A percentile compares a stretch with the other conserved stretches of the same genome.
Conservation (phyloP, 352 stramenopile species). For the Pythium coloratum region DNA sequence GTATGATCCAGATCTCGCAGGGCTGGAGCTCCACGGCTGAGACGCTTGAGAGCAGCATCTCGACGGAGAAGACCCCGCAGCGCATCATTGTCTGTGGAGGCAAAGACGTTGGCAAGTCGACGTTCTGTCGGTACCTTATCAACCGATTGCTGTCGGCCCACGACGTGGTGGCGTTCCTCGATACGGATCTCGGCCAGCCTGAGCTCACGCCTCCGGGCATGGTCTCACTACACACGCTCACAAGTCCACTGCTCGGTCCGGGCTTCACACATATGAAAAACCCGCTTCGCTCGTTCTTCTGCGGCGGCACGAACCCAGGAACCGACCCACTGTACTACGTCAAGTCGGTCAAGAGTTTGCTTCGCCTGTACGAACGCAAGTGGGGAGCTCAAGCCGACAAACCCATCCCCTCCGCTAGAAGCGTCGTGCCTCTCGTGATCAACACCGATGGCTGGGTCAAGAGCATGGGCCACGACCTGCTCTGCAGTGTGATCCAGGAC, state of each 20-base stretch:
- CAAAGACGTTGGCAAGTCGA: slow-evolving; percentile 96
- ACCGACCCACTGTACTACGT: slow-evolving; percentile 79
- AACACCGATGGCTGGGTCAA: slow-evolving; percentile 98
- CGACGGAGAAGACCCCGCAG: slow-evolving; percentile 26
- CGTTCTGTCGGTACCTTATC: slow-evolving; percentile 92
- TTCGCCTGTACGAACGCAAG: slow-evolving; percentile 62
- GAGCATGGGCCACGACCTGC: slow-evolving; percentile 94
- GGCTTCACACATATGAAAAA: slow-evolving; percentile 91
- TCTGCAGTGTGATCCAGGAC: slow-evolving; percentile 89
- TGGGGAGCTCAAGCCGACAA: slow-evolving; percentile 31
- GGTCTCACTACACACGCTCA: slow-evolving; percentile 89
- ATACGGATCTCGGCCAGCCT: slow-evolving; percentile 95
- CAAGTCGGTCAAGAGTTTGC: slow-evolving; percentile 64
- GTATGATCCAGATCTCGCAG: slow-evolving; percentile 60
- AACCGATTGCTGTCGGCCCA: slow-evolving; percentile 88
- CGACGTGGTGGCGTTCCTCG: slow-evolving; percentile 89
- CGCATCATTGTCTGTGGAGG: slow-evolving; percentile 92
- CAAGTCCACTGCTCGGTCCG: slow-evolving; percentile 87
- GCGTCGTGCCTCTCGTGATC: slow-evolving; percentile 88
- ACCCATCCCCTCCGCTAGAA: slow-evolving; percentile 10
- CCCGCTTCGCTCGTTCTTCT: slow-evolving; percentile 74
- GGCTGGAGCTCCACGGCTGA: slow-evolving; percentile 54
- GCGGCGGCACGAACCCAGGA: slow-evolving; percentile 68
- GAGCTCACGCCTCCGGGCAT: slow-evolving; percentile 93
- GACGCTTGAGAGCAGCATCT: slow-evolving; percentile 40